These are phyloP conservation scores for Penicillium crystallinum DNA, from an alignment of 495 filamentous ascomycete genomes.

Conservation along the genomic window DNA sequence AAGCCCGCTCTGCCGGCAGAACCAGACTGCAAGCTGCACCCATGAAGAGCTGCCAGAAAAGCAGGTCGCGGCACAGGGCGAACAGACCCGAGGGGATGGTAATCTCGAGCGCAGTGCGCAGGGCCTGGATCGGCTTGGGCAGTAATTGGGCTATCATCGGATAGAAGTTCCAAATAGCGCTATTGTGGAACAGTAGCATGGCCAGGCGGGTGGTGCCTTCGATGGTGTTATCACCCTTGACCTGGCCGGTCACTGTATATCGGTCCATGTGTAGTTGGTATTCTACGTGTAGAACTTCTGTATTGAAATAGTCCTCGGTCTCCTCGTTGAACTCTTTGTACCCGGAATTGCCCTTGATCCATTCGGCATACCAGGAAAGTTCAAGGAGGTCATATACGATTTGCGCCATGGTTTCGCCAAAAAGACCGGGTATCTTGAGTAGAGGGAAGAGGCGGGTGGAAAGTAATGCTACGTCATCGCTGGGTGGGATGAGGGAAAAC, in stretches of 20 bases:
- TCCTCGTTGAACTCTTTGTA: slow-evolving; percentile 36
- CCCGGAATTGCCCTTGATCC: slow-evolving; percentile 31
- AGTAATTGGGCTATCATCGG: slow-evolving; percentile 37
- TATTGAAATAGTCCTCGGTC: slow-evolving; percentile 44
- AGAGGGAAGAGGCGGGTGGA: slow-evolving; percentile 36
- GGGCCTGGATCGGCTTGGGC: slow-evolving; percentile 33
- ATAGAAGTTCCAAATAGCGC: slow-evolving; percentile 44
- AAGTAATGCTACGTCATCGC: slow-evolving; percentile 29
- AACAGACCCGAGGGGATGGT: slow-evolving; percentile 35
- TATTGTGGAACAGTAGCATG: slow-evolving; percentile 44
- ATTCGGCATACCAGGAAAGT: slow-evolving; percentile 41
- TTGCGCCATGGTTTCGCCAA: slow-evolving; percentile 29
- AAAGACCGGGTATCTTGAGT: slow-evolving; percentile 37
- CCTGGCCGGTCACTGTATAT: slow-evolving; percentile 58
- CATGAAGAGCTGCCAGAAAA: slow-evolving; percentile 42
- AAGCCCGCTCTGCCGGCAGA: slow-evolving; percentile 26
- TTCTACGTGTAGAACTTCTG: slow-evolving; percentile 41
- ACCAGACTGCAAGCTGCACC: slow-evolving; percentile 33
- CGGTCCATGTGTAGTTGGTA: slow-evolving; percentile 40
- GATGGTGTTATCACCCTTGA: slow-evolving; percentile 48
- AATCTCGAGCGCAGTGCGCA: slow-evolving; percentile 34
- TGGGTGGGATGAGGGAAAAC: slow-evolving; percentile 31
- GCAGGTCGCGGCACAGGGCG: slow-evolving; percentile 32
- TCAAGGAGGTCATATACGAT: slow-evolving; percentile 37
- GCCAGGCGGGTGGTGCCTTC: slow-evolving; percentile 42